Evolutionary conservation across 2,329 filamentous ascomycete species (phyloP).

Genomic region (Xylariaceae sp.): DNA sequence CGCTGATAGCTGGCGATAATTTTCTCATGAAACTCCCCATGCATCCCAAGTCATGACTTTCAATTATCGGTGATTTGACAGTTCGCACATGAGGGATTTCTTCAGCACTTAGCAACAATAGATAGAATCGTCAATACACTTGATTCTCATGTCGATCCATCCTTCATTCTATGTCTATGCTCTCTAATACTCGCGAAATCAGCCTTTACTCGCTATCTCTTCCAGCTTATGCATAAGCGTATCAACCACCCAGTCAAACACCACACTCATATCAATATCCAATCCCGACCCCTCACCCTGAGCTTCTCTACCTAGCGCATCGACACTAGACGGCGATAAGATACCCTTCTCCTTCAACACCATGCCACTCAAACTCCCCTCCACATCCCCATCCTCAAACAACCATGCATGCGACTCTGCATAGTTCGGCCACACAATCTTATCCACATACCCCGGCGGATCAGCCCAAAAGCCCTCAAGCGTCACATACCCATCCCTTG

Average conservation of each 20-base stretch:
- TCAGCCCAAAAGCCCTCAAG: conserved; percentile 92
- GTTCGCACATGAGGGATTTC: no score
- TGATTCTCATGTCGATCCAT: background rate
- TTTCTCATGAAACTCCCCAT: no score
- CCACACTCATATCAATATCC: conserved; percentile 57
- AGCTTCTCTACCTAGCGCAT: background rate
- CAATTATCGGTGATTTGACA: no score
- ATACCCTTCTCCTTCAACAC: conserved; percentile 44
- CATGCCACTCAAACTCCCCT: conserved; percentile 46
- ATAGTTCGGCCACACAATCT: conserved; percentile 95
- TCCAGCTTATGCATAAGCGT: conserved; percentile 50
- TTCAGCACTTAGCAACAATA: no score
- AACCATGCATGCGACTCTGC: conserved; percentile 76
- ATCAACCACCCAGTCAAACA: conserved; percentile 66
- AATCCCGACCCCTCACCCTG: background rate
- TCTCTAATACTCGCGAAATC: background rate
- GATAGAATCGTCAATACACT: no score
- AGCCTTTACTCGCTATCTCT: conserved; percentile 8
- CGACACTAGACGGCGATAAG: conserved; percentile 39
- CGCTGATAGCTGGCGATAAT: conserved; percentile 33
- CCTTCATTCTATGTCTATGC: background rate
- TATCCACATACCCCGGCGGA: conserved; percentile 89
- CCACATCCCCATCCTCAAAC: conserved; percentile 66
- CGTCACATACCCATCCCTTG: conserved; percentile 73
- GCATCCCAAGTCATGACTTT: no score